Conservation (phyloP, 495 filamentous ascomycete species). For the Penicillium waksmanii region DNA sequence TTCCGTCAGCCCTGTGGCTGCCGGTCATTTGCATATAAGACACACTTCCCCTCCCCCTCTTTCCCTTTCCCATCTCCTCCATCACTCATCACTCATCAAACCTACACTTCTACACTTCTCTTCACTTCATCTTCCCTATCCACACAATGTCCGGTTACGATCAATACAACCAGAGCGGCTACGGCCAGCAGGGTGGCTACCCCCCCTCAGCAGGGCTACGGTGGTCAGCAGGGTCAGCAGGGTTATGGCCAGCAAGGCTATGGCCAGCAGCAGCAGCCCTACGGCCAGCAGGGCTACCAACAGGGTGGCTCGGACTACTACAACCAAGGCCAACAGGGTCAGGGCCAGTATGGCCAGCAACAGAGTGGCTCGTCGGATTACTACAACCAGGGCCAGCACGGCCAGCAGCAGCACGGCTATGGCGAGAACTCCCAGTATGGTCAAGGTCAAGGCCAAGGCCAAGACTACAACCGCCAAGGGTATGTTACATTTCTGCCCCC, state of each 20-base stretch:
- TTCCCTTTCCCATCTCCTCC: slow-evolving; percentile 15
- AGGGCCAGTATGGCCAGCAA: slow-evolving; percentile 30
- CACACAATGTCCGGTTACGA: slow-evolving; percentile 48
- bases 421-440: slow-evolving; percentile 29
- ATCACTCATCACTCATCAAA: slow-evolving; percentile 6
- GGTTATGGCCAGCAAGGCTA: slow-evolving; percentile 12
- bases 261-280: slow-evolving; percentile 22
- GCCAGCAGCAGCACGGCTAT: slow-evolving; percentile 26
- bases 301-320: slow-evolving; percentile 36
- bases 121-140: neutral
- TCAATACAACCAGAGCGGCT: slow-evolving; percentile 43
- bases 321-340: slow-evolving; percentile 28
- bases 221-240: slow-evolving; percentile 28
- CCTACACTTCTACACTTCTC: slow-evolving; percentile 6
- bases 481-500: slow-evolving; percentile 18
- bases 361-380: too few species aligned
- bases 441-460: slow-evolving; percentile 36
- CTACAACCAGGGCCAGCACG: too few species aligned
- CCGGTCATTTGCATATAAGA: slow-evolving; percentile 29
- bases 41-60: slow-evolving; percentile 19
- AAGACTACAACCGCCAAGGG: slow-evolving; percentile 34
- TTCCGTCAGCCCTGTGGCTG: slow-evolving; percentile 35
- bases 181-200: slow-evolving; percentile 38
- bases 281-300: slow-evolving; percentile 26
- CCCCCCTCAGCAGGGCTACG: slow-evolving; percentile 38